Evolutionary conservation across 1,139 yeast genomes (phyloP), one percentile per base, ranked within the genome.

Genomic region (Yamadazyma oceani): DNA sequence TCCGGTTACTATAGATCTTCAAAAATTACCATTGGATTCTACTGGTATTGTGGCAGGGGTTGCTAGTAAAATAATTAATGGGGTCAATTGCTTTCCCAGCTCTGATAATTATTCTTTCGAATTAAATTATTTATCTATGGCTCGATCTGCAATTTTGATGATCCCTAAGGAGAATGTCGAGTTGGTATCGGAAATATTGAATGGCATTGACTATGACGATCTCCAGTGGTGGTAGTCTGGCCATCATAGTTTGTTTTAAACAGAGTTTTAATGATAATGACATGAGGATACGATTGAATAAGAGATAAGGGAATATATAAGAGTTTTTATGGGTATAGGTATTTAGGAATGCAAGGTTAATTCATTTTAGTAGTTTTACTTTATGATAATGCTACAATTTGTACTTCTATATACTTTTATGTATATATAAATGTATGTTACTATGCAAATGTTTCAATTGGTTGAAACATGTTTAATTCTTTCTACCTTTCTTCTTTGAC

Each of bases 21-120:
- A 73, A n/a, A 59, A 59, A 21, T 57, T 81, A 26, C 86, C 86
- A 0, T 60, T 78, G 31, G 82, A 80, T 52, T 68, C 80, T 5
- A 79, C 83, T 7, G 87, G 87, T 35, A 79, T 82, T 38, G 86
- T 81, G 1, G 80, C 85, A 0, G 85, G 86, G 1, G 71, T 82
- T 23, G 85, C 87, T 1, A 64, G 77, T 37, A 66, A 63, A 39
- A 56, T 80, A 23, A 54, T 76, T 25, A 62, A 60, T 32, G 69
- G 69, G 3, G 51, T 64, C 31, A 51, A 50, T 22, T 35, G 40
- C 9, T 37, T 41, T 3, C 47, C 57, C 14, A 50, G 51, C 12
- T 31, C 31, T n/a, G 26, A 41, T 4, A 49, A 46, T 9, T 49
- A 46, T 37, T 54, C 63, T 1, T 65, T 68, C 34, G 82, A 80